Percentiles rank a stretch among this genome's conserved stretches.
These are phyloP conservation scores for Microbotryum saponariae DNA, from an alignment of 1,284 basidiomycete species.

Conservation along the genomic window DNA sequence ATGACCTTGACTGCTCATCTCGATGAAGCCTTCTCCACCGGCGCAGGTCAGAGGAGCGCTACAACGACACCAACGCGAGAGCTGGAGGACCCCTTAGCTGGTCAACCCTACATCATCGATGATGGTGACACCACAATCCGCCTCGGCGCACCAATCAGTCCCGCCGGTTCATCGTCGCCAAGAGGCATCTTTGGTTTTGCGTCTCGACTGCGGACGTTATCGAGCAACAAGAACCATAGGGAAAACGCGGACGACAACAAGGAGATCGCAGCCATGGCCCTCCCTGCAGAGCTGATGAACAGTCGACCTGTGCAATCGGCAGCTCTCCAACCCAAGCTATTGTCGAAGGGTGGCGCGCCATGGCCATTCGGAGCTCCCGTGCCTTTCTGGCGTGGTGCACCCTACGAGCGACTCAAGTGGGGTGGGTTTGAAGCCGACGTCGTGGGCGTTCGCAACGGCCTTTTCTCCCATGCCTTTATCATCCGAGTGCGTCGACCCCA, in stretches of 20 bases:
- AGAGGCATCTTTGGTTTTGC: no score
- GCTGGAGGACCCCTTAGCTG: no score
- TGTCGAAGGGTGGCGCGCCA: conserved; percentile 20
- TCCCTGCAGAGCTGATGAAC: conserved; percentile 14
- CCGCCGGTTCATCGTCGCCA: no score
- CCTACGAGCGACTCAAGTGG: conserved; percentile 29
- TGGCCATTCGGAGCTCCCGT: conserved; percentile 33
- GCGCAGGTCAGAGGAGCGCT: not conserved
- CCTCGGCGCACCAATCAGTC: no score
- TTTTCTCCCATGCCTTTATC: conserved; percentile 28
- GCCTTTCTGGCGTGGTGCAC: conserved; percentile 25
- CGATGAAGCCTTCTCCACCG: no score
- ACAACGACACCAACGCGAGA: no score
- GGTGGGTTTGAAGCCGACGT: conserved; percentile 36
- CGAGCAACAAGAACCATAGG: no score
- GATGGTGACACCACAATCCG: no score
- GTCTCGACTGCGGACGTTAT: no score
- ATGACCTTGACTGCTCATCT: no score
- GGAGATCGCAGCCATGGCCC: conserved; percentile 17
- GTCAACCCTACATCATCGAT: no score
- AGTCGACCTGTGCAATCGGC: conserved; percentile 1
- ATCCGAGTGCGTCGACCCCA: conserved; percentile 32
- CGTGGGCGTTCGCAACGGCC: conserved; percentile 23
- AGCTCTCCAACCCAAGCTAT: conserved; percentile 7
- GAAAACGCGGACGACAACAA: not conserved